phyloP scores from a whole-genome alignment of 306 rosid genomes.

The Quercus suber region DNA sequence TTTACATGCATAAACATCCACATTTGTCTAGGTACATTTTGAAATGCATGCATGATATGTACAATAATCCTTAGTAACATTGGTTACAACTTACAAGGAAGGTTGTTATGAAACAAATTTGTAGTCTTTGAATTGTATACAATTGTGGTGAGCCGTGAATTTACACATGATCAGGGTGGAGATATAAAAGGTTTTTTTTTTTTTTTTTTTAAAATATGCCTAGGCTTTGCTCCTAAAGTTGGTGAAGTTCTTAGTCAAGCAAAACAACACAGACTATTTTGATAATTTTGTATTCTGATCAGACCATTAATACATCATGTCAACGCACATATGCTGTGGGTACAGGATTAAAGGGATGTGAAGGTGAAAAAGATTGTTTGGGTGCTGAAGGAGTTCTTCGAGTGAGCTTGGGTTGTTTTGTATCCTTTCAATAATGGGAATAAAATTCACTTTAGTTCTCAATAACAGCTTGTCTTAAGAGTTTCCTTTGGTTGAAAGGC shows the following conservation, averaged over 20 bases:
- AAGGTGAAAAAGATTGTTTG: conserved; percentile 62
- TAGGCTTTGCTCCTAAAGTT: neutral
- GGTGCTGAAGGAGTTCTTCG: conserved; percentile 94
- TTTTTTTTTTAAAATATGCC: neutral
- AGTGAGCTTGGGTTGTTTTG: conserved; percentile 95
- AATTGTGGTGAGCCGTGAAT: neutral
- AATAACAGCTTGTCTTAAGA: neutral
- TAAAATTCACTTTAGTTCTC: neutral
- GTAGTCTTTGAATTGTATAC: neutral
- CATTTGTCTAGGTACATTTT: neutral
- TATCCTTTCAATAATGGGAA: conserved; percentile 52
- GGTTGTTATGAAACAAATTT: neutral
- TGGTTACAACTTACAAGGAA: neutral
- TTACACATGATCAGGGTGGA: neutral
- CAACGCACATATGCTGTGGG: conserved; percentile 6
- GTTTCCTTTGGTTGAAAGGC: neutral
- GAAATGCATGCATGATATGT: neutral
- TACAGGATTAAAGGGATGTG: conserved; percentile 73
- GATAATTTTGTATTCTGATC: neutral
- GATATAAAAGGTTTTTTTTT: neutral
- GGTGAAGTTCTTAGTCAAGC: neutral
- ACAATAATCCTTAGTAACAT: neutral
- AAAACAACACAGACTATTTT: neutral
- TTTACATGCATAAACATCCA: neutral
- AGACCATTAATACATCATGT: conserved; percentile 1